These are phyloP conservation scores for Heliamphora ciliata DNA, from an alignment of 179 eudicot genomes.

Conservation along the genomic window DNA sequence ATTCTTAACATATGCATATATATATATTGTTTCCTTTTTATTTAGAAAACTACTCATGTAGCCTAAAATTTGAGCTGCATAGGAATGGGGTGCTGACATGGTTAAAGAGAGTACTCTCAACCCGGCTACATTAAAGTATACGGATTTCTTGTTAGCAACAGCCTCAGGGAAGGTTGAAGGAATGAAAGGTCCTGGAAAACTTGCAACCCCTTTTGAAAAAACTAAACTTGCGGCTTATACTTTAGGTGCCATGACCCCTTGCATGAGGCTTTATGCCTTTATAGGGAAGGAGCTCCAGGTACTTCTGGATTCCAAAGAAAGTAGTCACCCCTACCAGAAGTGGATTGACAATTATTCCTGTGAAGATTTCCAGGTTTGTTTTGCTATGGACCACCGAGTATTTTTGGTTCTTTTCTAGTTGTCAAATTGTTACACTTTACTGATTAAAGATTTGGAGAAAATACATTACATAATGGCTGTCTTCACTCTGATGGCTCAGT, in stretches of 20 bases:
- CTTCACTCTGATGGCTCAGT: constrained; percentile 14
- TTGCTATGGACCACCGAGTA: constrained; percentile 19
- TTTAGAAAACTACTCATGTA: background rate
- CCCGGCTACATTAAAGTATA: constrained; percentile 70
- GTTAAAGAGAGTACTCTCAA: constrained; percentile 47
- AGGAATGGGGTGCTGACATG: constrained; percentile 78
- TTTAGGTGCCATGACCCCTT: constrained; percentile 91
- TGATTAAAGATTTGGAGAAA: constrained; percentile 14
- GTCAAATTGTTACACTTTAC: background rate
- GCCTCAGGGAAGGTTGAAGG: constrained; percentile 93
- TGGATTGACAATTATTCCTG: constrained; percentile 79
- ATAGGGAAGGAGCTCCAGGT: constrained; percentile 68
- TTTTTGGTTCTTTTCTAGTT: constrained; percentile 11
- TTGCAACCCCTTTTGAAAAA: constrained; percentile 89
- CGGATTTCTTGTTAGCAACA: constrained; percentile 78
- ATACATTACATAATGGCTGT: background rate
- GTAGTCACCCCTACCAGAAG: constrained; percentile 62
- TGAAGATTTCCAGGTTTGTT: constrained; percentile 72
- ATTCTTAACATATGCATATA: background rate
- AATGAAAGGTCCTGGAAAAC: constrained; percentile 71
- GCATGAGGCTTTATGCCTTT: constrained; percentile 89
- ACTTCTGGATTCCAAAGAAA: constrained; percentile 36
- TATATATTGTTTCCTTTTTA: background rate
- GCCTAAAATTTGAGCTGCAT: constrained; percentile 18
- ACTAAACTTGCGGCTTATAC: constrained; percentile 92